Evolutionary conservation across 192 early-diverging fungal genomes (phyloP), one percentile per base, ranked within the genome.

Genomic region (Linnemannia zychae): DNA sequence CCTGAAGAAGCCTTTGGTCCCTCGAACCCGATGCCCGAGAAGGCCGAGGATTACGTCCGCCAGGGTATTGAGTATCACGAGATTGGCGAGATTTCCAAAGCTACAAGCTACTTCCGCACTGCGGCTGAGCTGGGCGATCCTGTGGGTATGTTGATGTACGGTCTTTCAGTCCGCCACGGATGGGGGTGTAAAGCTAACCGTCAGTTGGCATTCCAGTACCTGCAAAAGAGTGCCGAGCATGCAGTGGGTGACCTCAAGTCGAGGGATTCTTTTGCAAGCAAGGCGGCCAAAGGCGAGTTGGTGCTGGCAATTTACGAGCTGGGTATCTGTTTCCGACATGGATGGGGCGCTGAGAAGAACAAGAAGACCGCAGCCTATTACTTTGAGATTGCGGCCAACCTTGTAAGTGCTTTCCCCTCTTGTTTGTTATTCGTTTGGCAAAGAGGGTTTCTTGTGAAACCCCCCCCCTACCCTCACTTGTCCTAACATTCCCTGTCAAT

Each of bases 231-330:
- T 5, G 94, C 93, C 28, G 92, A 93, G 71, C 90, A 87, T 60
- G 93, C 93, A 0, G 90, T 93, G 13, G 90, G 88, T 28, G 92
- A 92, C 48, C 77, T 94, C 49, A 90, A 90, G 40, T 89, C 91
- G 70, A 87, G 91, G 72, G 87, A 91, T 53, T 87, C 88, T 1
- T 90, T 92, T 46, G 91, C 90, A 0, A 81, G 74, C 36, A 90
- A 90, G 6, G 91, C 93, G 34, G 91, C 92, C 48, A 91, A 90
- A 68, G 90, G 92, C 28, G 95, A 94, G 76, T 74, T 96, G 73
- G 91, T 93, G 1, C 88, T 96, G 81, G 94, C 95, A 1, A 95
- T 96, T 47, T 95, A 95, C 78, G 95, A 96, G 79, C 88, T 96
- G 1, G 95, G 95, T 1, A 89, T 94, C 74, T 94, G 93, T 83